Evolutionary conservation across 345 rosid genomes (phyloP).

Genomic region (Turnera subulata): DNA sequence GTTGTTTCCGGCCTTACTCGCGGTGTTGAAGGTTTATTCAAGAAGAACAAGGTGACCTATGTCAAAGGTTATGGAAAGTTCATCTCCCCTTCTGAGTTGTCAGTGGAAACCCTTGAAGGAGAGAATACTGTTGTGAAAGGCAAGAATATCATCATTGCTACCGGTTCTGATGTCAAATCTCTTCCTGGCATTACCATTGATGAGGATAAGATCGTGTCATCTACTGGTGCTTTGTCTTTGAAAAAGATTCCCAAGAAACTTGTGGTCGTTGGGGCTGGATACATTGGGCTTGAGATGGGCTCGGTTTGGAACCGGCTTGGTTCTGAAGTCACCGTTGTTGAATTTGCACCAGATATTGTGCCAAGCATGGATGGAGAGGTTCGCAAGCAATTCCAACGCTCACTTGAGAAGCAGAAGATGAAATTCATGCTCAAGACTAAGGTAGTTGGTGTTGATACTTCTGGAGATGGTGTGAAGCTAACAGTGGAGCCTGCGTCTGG

Average conservation of each 20-base stretch:
- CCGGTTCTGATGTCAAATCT: constrained; percentile 96
- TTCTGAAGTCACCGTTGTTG: constrained; percentile 96
- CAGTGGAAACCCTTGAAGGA: constrained; percentile 83
- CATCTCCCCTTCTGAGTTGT: constrained; percentile 78
- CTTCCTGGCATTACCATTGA: constrained; percentile 93
- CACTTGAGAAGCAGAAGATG: constrained; percentile 96
- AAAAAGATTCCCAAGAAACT: constrained; percentile 83
- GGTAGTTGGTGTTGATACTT: constrained; percentile 79
- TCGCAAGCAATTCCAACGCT: constrained; percentile 91
- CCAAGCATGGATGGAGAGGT: constrained; percentile 96
- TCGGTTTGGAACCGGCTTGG: constrained; percentile 95
- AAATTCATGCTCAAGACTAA: constrained; percentile 97
- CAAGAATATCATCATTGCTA: constrained; percentile 83
- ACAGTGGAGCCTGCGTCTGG: constrained; percentile 87
- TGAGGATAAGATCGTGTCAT: constrained; percentile 88
- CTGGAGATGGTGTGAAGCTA: constrained; percentile 76
- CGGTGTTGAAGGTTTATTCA: constrained; percentile 94
- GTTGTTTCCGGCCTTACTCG: constrained; percentile 80
- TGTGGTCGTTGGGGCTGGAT: constrained; percentile 96
- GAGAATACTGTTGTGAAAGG: constrained; percentile 76
- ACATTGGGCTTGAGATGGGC: constrained; percentile 99
- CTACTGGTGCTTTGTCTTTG: constrained; percentile 88
- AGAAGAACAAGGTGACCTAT: constrained; percentile 93
- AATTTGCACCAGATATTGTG: constrained; percentile 88
- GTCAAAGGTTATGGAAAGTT: constrained; percentile 95